phyloP scores from a whole-genome alignment of 2,329 filamentous ascomycete genomes.

The Beauveria rudraprayagi region DNA sequence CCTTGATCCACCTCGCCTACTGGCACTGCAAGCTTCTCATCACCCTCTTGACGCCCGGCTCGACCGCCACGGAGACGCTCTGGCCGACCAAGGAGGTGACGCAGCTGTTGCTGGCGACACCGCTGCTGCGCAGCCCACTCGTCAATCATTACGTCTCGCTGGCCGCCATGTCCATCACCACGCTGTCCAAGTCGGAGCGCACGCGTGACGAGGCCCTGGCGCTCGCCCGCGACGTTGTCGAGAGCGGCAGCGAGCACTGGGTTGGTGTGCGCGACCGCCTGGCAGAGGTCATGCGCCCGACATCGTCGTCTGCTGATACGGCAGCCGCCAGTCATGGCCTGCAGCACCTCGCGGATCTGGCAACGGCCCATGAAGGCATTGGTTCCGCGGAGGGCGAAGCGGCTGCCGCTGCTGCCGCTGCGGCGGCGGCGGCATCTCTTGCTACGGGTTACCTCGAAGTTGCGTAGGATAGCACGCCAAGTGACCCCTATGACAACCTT shows the following conservation, averaged over 20 bases:
- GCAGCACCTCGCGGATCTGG: constrained; percentile 53
- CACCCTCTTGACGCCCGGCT: constrained; percentile 49
- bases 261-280: constrained; percentile 45
- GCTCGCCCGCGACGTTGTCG: constrained; percentile 47
- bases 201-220: constrained; percentile 49
- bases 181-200: constrained; percentile 47
- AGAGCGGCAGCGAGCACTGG: constrained; percentile 45
- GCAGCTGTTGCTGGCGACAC: constrained; percentile 47
- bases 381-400: constrained; percentile 20
- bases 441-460: constrained; percentile 29
- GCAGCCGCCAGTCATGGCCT: constrained; percentile 44
- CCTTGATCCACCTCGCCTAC: constrained; percentile 58
- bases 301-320: constrained; percentile 25
- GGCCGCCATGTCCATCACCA: constrained; percentile 50
- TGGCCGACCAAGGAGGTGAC: constrained; percentile 53
- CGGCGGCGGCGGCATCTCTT: constrained; percentile 25
- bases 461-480: constrained; percentile 12
- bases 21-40: constrained; percentile 62
- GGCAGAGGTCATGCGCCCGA: constrained; percentile 26
- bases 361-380: constrained; percentile 34
- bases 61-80: constrained; percentile 48
- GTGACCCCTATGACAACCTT: background rate
- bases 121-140: constrained; percentile 51
- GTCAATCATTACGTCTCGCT: constrained; percentile 60
- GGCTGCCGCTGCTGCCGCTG: constrained; percentile 16